Evolutionary conservation across 164 flowering plant genomes (phyloP), one percentile per base, ranked within the genome.

Genomic region (Berberis vulgaris): DNA sequence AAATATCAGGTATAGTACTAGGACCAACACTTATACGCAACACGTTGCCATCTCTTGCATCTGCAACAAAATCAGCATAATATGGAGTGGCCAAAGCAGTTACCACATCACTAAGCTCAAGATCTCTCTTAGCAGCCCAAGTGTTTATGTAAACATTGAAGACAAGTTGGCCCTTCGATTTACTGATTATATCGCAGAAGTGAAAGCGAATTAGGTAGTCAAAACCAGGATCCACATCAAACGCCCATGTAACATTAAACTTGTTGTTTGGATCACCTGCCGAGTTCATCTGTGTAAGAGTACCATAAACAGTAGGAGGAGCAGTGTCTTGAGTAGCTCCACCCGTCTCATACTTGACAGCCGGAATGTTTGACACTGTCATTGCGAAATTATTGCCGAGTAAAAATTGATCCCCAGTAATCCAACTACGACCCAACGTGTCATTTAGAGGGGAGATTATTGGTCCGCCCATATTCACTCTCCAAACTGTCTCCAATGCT

Each of bases 231-330:
- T 86, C 81, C 41, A 89, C 85, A 45, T 72, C 73, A 38, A 89
- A 78, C 63, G 74, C 83, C 97, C 97, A 89, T 3, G 96, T 84
- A 86, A 89, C 82, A 76, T 89, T 89, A 81, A 84, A 79, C 68
- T 82, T 77, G 70, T 78, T 85, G 58, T 86, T 85, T 72, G 77
- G 42, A 57, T 79, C 87, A 64, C 76, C 73, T 44, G 71, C 68
- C 54, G 84, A 73, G 56, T 80, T 64, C 89, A 87, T 81, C 7
- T 67, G 63, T 71, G 88, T 73, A 42, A 91, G 94, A 6, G 82
- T 73, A 69, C 81, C 88, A 70, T 89, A 89, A 46, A 89, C 84
- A n/a, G 50, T 52, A 57, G 82, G 80, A 67, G 97, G 97, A 38
- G 94, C 97, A 47, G 77, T 73, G 46, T 81, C 86, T 55, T 79